A percentile compares a stretch with the other conserved stretches of the same genome.
Conservation (phyloP, 495 filamentous ascomycete genomes). For the Mytilinidion resinicola region DNA sequence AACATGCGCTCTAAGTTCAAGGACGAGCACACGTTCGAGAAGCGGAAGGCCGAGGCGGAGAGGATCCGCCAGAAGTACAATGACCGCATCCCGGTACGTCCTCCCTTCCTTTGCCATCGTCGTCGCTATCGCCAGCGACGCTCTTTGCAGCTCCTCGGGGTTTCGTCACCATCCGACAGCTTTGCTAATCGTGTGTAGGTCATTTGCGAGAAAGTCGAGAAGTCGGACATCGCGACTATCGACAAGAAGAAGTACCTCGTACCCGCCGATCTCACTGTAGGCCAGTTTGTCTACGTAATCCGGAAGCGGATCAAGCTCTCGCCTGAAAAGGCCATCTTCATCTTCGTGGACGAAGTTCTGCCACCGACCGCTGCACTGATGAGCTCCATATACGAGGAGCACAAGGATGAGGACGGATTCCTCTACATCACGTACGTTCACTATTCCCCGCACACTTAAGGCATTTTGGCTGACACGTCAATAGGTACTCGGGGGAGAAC, state of each 20-base stretch:
- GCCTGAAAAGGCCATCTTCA: slow-evolving; percentile 99
- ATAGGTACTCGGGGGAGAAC: slow-evolving; percentile 98
- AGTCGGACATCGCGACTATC: slow-evolving; percentile 98
- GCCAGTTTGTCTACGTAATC: slow-evolving; percentile 99
- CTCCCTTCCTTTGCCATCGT: slow-evolving; percentile 11
- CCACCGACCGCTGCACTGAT: slow-evolving; percentile 96
- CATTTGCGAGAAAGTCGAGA: slow-evolving; percentile 99
- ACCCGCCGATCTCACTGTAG: slow-evolving; percentile 93
- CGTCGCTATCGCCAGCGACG: not conserved
- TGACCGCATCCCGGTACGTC: slow-evolving; percentile 93
- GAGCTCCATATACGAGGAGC: slow-evolving; percentile 99
- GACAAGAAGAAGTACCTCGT: slow-evolving; percentile 99
- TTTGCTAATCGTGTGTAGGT: slow-evolving; percentile 52
- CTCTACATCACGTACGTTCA: slow-evolving; percentile 62
- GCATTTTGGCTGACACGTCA: slow-evolving; percentile 27
- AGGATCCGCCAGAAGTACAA: slow-evolving; percentile 98
- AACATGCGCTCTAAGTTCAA: slow-evolving; percentile 98
- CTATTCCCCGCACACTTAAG: slow-evolving; percentile 3
- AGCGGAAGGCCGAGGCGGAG: slow-evolving; percentile 98
- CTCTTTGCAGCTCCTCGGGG: slow-evolving; percentile 14
- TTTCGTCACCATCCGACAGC: too few relatives aligned
- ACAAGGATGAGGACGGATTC: slow-evolving; percentile 66
- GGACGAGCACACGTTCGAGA: slow-evolving; percentile 99
- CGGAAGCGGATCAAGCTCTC: slow-evolving; percentile 99
- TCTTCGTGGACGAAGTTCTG: slow-evolving; percentile 98